Base-by-base conservation (phyloP, 768 basidiomycete species). In the Russula abietina region DNA sequence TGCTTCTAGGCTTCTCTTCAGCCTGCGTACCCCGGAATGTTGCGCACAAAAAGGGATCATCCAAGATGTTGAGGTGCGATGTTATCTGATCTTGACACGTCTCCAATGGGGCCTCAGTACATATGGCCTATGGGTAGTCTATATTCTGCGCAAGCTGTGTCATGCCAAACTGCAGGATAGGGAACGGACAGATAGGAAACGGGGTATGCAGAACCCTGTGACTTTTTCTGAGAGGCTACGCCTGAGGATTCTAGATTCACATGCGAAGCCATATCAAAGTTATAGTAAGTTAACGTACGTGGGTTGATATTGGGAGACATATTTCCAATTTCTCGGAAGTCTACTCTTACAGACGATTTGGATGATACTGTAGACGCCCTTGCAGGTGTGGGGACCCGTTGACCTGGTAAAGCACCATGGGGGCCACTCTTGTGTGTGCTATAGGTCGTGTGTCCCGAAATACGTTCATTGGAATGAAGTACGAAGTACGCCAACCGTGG, bases 281-380 rank as follows among this genome's bases (percentile, higher is more conserved):
- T 46, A 28, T 16, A n/a, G n/a, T n/a, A 30, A 28, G 32, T 61
- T 61, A 62, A 57, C 58, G 48, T 59, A 60, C 58, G 45, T 26
- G 39, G 38, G 38, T 6, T 16, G 16, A 39, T 39, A 39, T 39
- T 14, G 38, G 16, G 41, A 19, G 16, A 43, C 4, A 24, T 55
- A 64, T 60, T 62, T 62, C 48, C 63, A 64, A 64, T 60, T 30
- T 3, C 14, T 28, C 41, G 22, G 26, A 60, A 59, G 30, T 45
- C 33, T 60, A 60, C 30, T 59, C 17, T 22, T 22, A 36, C 36
- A 36, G 11, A 36, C 36, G 36, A 12, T 36, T 36, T 36, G 4
- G 36, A 36, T 36, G 12, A 4, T 36, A 4, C 12, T 36, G 36
- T 26, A 48, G 57, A 41, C 62, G 41, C 46, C 62, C 57, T 46